Conservation (phyloP, 768 basidiomycete genomes). For the Pulveroboletus sp. region DNA sequence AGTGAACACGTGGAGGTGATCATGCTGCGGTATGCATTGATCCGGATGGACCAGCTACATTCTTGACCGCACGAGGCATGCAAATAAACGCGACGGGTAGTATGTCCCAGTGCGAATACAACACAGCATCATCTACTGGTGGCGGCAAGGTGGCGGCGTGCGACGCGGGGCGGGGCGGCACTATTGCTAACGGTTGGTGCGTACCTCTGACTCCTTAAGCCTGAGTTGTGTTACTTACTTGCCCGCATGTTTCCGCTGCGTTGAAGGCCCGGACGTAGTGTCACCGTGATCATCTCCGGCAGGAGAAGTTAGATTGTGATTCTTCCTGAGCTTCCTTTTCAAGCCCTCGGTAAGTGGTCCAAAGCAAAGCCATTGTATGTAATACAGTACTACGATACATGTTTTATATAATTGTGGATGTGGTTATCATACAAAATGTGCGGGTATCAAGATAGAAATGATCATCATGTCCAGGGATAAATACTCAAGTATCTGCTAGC, state of each 20-base stretch:
- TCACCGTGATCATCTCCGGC: too few species aligned
- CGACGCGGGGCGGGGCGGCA: conserved; percentile 1
- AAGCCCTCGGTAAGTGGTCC: too few species aligned
- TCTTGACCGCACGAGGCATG: conserved; percentile 16
- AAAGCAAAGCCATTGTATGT: background rate
- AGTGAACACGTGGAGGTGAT: conserved; percentile 14
- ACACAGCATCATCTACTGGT: background rate
- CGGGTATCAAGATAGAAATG: conserved; percentile 13
- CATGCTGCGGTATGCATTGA: conserved; percentile 7
- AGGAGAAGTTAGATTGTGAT: too few species aligned
- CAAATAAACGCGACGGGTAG: too few species aligned
- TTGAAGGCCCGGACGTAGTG: too few species aligned
- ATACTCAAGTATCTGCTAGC: too few species aligned
- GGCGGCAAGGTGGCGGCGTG: background rate
- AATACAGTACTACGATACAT: conserved; percentile 6
- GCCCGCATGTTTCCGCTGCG: too few species aligned
- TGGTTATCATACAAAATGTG: conserved; percentile 16
- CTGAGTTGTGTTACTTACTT: too few species aligned
- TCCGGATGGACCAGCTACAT: conserved; percentile 16
- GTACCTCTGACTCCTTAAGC: too few species aligned
- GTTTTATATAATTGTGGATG: conserved; percentile 4
- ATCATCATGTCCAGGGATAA: conserved; percentile 11
- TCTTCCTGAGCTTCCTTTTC: too few species aligned
- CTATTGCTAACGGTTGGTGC: too few species aligned
- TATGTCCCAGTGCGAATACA: too few species aligned